A percentile compares a stretch with the other conserved stretches of the same genome.
These are phyloP conservation scores for Alternaria arbusti DNA, from an alignment of 2,329 filamentous ascomycete species.

Conservation along the genomic window DNA sequence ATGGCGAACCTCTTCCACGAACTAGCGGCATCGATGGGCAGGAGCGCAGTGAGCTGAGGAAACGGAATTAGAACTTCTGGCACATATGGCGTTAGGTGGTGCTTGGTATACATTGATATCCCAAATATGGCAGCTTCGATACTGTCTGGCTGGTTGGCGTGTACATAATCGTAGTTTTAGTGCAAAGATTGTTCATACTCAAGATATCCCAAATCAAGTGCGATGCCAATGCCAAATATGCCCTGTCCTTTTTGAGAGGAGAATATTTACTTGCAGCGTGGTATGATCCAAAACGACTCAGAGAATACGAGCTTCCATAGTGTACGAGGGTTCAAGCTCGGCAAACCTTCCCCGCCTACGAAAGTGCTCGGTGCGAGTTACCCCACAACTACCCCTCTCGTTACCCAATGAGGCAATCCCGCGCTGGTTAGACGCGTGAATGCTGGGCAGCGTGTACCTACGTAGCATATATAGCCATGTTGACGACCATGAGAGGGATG, in stretches of 20 bases:
- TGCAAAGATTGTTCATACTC: not conserved
- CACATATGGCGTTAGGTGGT: conserved; percentile 11
- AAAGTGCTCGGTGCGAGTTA: conserved; percentile 11
- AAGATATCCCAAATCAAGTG: not conserved
- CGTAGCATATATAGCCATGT: not conserved
- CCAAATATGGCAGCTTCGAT: not conserved
- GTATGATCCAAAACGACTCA: not conserved
- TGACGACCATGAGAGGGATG: not conserved
- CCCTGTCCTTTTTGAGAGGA: too few relatives aligned
- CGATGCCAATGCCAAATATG: not conserved
- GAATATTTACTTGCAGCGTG: not conserved
- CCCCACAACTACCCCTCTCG: conserved; percentile 26
- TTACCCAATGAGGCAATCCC: conserved; percentile 20
- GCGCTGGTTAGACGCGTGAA: conserved; percentile 4
- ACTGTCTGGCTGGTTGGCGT: conserved; percentile 1
- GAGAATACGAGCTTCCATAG: not conserved
- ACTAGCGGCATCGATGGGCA: conserved; percentile 24
- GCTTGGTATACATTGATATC: conserved; percentile 17
- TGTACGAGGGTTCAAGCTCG: not conserved
- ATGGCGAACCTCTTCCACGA: conserved; percentile 34
- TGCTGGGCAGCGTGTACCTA: not conserved
- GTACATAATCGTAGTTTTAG: conserved; percentile 9
- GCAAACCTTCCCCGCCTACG: not conserved
- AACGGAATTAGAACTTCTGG: conserved; percentile 24
- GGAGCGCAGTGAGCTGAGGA: conserved; percentile 32